Conservation (phyloP, 2,329 filamentous ascomycete genomes). For the Neopestalotiopsis sp. region DNA sequence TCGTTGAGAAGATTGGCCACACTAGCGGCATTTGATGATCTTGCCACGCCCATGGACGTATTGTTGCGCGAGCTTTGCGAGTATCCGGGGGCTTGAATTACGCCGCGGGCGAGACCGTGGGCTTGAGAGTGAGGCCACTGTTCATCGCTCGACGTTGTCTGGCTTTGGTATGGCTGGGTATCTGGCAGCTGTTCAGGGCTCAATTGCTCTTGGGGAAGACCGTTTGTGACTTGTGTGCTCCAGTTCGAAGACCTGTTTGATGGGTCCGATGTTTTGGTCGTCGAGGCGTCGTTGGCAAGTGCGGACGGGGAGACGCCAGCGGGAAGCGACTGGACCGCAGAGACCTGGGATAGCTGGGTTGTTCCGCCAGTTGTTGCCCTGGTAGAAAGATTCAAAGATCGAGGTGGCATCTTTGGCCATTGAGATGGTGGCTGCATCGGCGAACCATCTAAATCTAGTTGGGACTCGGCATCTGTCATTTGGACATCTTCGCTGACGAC, state of each 20-base stretch:
- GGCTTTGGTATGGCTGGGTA: constrained; percentile 53
- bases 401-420: constrained; percentile 38
- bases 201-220: constrained; percentile 55
- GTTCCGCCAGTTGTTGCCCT: constrained; percentile 49
- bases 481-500: constrained; percentile 60
- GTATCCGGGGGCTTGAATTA: constrained; percentile 40
- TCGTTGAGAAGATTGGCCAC: constrained; percentile 48
- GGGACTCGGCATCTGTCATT: constrained; percentile 62
- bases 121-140: constrained; percentile 65
- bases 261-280: constrained; percentile 84
- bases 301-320: constrained; percentile 63
- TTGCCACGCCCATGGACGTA: constrained; percentile 43
- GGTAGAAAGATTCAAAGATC: constrained; percentile 39
- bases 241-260: constrained; percentile 67
- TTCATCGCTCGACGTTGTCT: constrained; percentile 56
- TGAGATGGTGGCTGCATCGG: constrained; percentile 57
- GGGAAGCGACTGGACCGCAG: constrained; percentile 62
- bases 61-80: constrained; percentile 29
- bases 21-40: constrained; percentile 39
- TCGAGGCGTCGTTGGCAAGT: constrained; percentile 83
- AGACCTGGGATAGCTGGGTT: constrained; percentile 68
- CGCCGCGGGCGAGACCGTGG: constrained; percentile 51
- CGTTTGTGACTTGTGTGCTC: constrained; percentile 77
- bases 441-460: constrained; percentile 47
- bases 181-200: constrained; percentile 53